These are phyloP conservation scores for Penicillium brevicompactum DNA, from an alignment of 2,329 filamentous ascomycete genomes.

Conservation along the genomic window DNA sequence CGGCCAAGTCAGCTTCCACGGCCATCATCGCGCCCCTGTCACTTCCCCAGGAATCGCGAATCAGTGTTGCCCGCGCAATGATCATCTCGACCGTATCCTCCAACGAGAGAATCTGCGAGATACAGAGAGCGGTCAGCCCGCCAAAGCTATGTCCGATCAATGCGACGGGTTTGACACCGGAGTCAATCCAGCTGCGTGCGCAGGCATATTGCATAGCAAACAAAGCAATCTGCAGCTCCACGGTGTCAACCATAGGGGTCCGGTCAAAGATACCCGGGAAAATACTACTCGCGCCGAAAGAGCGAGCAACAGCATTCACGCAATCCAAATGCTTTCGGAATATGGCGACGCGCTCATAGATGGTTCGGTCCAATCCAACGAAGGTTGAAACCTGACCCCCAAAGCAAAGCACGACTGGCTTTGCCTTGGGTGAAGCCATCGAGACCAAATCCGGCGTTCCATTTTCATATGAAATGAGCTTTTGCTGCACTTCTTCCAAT, in stretches of 20 bases:
- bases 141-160: slow-evolving; percentile 39
- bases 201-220: slow-evolving; percentile 41
- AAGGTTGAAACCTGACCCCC: slow-evolving; percentile 41
- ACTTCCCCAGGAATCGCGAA: slow-evolving; percentile 31
- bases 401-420: slow-evolving; percentile 41
- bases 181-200: slow-evolving; percentile 40
- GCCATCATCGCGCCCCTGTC: slow-evolving; percentile 36
- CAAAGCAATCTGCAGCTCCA: slow-evolving; percentile 37
- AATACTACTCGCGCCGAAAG: slow-evolving; percentile 33
- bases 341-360: slow-evolving; percentile 32
- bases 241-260: slow-evolving; percentile 17
- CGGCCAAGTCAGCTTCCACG: slow-evolving; percentile 28
- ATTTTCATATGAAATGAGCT: neutral
- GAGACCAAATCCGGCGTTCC: neutral
- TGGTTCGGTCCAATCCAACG: slow-evolving; percentile 27
- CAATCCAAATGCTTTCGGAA: slow-evolving; percentile 37
- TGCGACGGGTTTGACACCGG: slow-evolving; percentile 31
- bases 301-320: neutral
- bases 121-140: slow-evolving; percentile 33
- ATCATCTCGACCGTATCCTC: slow-evolving; percentile 32
- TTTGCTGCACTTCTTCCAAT: slow-evolving; percentile 16
- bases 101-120: slow-evolving; percentile 30
- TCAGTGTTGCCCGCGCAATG: slow-evolving; percentile 27
- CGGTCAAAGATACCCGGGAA: slow-evolving; percentile 35
- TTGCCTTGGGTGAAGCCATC: neutral